Percentiles rank a stretch among this genome's conserved stretches.
Conservation (phyloP, 345 rosid species). For the Pelargonium nanum region DNA sequence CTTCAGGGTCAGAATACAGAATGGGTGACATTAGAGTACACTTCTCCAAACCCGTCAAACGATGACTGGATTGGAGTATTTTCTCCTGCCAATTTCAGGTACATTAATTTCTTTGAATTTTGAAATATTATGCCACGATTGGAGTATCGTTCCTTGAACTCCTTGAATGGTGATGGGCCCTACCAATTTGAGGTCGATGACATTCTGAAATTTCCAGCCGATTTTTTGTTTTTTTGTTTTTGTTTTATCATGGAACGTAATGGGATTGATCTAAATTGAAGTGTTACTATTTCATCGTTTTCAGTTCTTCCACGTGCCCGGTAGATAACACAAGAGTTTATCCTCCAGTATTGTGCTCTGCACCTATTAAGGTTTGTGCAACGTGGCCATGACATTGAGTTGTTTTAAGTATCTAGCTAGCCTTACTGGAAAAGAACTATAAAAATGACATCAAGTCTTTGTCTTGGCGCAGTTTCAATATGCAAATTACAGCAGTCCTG, state of each 20-base stretch:
- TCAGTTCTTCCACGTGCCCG: slow-evolving; percentile 51
- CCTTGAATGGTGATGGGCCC: slow-evolving; percentile 67
- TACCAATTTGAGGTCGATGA: slow-evolving; percentile 47
- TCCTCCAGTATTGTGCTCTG: slow-evolving; percentile 60
- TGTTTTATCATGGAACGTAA: background rate
- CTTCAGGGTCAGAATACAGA: slow-evolving; percentile 10
- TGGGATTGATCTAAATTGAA: background rate
- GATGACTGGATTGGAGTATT: slow-evolving; percentile 23
- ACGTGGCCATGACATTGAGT: background rate
- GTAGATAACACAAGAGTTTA: slow-evolving; percentile 35
- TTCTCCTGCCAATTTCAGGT: slow-evolving; percentile 23
- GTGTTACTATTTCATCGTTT: background rate
- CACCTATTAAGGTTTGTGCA: slow-evolving; percentile 68
- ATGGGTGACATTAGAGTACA: slow-evolving; percentile 13
- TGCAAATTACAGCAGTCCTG: slow-evolving; percentile 31
- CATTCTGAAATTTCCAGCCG: background rate
- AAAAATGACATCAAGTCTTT: slow-evolving; percentile 3
- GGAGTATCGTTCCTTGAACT: slow-evolving; percentile 33
- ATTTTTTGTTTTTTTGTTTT: background rate
- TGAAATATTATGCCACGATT: slow-evolving; percentile 6
- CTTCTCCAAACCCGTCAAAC: slow-evolving; percentile 8
- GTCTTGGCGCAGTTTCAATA: slow-evolving; percentile 48
- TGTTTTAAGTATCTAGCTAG: background rate
- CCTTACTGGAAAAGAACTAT: background rate
- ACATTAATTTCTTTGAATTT: background rate